Percentiles rank a stretch among this genome's conserved stretches.
phyloP scores from a whole-genome alignment of 1,284 basidiomycete species.

The Cryptococcus sp. region DNA sequence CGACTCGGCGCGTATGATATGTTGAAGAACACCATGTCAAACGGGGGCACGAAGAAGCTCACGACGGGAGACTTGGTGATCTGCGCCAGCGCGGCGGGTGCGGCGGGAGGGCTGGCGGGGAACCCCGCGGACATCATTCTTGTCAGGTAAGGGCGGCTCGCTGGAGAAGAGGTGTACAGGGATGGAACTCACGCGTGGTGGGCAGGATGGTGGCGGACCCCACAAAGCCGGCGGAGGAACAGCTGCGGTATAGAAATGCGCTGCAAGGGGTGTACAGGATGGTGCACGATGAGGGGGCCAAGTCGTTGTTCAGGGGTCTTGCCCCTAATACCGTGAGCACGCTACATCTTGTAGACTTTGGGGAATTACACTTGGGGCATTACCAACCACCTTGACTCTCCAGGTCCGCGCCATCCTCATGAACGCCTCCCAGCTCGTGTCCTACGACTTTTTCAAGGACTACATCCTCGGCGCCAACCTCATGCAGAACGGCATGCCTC shows the following conservation, averaged over 20 bases:
- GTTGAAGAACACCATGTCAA: constrained; percentile 38
- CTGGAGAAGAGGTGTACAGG: no score
- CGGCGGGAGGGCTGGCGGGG: constrained; percentile 46
- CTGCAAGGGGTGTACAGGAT: constrained; percentile 52
- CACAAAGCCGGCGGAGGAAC: constrained; percentile 37
- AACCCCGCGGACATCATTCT: constrained; percentile 39
- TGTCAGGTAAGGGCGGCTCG: constrained; percentile 11
- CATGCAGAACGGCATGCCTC: constrained; percentile 51
- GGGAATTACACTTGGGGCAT: neutral
- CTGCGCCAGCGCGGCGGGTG: constrained; percentile 41
- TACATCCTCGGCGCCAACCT: constrained; percentile 45
- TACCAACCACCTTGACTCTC: neutral
- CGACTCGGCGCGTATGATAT: constrained; percentile 47
- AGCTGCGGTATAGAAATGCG: constrained; percentile 49
- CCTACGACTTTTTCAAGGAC: constrained; percentile 57
- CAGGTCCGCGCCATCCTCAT: constrained; percentile 54
- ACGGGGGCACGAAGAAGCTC: constrained; percentile 34
- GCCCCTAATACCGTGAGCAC: constrained; percentile 53
- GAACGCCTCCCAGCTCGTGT: constrained; percentile 54
- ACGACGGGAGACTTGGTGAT: constrained; percentile 41
- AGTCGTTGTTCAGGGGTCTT: constrained; percentile 52
- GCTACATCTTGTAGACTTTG: neutral
- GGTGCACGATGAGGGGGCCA: constrained; percentile 51
- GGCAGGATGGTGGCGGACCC: constrained; percentile 47
- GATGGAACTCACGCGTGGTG: no score